Evolutionary conservation across 176 grass and related monocot genomes (phyloP), one percentile per base, ranked within the genome.

Genomic region (Oryza glumipatula): DNA sequence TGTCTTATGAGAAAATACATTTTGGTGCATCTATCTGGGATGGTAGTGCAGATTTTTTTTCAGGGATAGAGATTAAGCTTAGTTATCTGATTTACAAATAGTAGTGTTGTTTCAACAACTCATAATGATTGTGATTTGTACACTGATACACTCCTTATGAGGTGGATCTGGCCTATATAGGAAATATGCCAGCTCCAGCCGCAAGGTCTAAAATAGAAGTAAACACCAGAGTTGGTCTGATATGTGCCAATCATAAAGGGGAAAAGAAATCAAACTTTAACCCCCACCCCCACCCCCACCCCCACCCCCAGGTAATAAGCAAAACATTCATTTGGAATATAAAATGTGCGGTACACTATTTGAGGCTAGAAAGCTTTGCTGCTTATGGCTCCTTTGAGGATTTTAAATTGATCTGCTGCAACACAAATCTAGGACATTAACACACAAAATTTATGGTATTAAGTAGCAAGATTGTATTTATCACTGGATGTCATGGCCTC

Each of bases 381-480:
- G 4, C 35, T 36, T 0, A 36, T 36, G 23, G 28, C 43, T 85
- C 76, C 51, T 64, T 61, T 78, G 47, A 24, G 26, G 9, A 68
- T 60, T 74, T 60, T 46, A 85, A 85, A 28, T 70, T 14, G 22
- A 38, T 75, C 38, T 70, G 11, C 14, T 43, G 44, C 35, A 21
- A 72, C 33, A 67, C 23, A 38, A 17, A 83, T 73, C 46, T 83
- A 46, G 33, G 45, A 65, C 74, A 14, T 65, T 21, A 76, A 76
- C 21, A 54, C 48, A 46, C 7, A 65, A 80, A 52, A 80, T 54
- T 10, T 56, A 64, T 9, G 66, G 82, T 21, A 86, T 66, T 45
- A 86, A 86, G 67, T 9, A 77, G 44, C 68, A 89, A 58, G 72
- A 21, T 82, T 66, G 44, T 16, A 54, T 77, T 86, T 82, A 47